phyloP scores from a whole-genome alignment of 495 filamentous ascomycete genomes.

The Staphylotrichum tortipilum region DNA sequence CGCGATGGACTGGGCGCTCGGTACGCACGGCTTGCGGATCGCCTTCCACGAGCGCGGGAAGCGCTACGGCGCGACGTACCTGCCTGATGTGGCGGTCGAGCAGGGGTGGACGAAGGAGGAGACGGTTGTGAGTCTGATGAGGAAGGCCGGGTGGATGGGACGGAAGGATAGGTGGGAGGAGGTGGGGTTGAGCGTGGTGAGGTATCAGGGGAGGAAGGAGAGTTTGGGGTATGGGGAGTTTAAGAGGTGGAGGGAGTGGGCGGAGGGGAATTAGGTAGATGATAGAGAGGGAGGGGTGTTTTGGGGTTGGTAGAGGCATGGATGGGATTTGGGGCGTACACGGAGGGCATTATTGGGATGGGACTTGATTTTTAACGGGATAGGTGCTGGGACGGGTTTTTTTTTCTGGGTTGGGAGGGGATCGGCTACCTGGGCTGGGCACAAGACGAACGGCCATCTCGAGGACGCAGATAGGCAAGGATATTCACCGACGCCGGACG shows the following conservation, averaged over 20 bases:
- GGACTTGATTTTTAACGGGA: no score
- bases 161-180: slow-evolving; percentile 62
- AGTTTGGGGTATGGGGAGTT: slow-evolving; percentile 63
- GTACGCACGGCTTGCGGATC: slow-evolving; percentile 75
- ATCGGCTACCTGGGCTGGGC: no score
- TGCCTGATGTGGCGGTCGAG: slow-evolving; percentile 85
- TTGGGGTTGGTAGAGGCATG: background rate
- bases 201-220: slow-evolving; percentile 73
- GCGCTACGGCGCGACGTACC: slow-evolving; percentile 73
- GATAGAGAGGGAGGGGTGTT: background rate
- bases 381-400: no score
- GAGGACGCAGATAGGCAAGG: no score
- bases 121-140: slow-evolving; percentile 79
- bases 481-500: no score
- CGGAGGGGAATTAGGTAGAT: no score
- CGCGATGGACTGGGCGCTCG: slow-evolving; percentile 78
- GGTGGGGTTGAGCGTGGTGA: slow-evolving; percentile 63
- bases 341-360: no score
- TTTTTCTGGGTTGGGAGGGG: no score
- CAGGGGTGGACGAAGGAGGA: slow-evolving; percentile 96
- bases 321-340: no score
- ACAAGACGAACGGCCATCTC: no score
- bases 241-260: slow-evolving; percentile 71
- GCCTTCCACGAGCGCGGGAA: slow-evolving; percentile 60
- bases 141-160: slow-evolving; percentile 82